phyloP scores from a whole-genome alignment of 2,329 filamentous ascomycete genomes.

The Stagonosporopsis rhizophila region DNA sequence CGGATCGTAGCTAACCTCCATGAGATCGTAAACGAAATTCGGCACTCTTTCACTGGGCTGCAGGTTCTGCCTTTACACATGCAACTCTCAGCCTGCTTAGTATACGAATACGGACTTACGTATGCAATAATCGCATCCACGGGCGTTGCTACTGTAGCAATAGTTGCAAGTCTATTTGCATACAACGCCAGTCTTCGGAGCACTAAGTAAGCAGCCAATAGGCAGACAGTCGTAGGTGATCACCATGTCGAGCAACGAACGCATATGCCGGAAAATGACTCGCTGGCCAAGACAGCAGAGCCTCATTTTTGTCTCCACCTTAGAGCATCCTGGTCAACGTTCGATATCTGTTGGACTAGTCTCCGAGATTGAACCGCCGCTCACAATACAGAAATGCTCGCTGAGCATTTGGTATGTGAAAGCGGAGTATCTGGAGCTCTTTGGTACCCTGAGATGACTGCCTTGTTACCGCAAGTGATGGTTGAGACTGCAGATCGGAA shows the following conservation, averaged over 20 bases:
- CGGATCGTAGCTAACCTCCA: not conserved
- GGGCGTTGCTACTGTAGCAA: slow-evolving; percentile 58
- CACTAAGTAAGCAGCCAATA: slow-evolving; percentile 13
- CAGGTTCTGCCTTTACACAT: slow-evolving; percentile 63
- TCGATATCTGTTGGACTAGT: not conserved
- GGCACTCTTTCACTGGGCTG: slow-evolving; percentile 66
- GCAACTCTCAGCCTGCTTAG: slow-evolving; percentile 62
- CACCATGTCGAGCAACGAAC: too few species aligned
- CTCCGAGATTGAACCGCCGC: not conserved
- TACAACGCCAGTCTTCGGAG: slow-evolving; percentile 23
- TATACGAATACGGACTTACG: slow-evolving; percentile 66
- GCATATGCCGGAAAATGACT: not conserved
- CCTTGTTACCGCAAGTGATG: not conserved
- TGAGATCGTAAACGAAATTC: slow-evolving; percentile 67
- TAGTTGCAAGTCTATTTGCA: slow-evolving; percentile 56
- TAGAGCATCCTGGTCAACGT: not conserved
- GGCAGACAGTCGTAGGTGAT: too few species aligned
- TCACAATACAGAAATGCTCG: not conserved
- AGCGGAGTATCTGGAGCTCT: not conserved
- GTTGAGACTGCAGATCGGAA: not conserved
- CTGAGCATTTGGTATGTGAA: not conserved
- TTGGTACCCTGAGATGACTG: not conserved
- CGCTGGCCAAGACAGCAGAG: slow-evolving; percentile 1
- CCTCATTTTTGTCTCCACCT: slow-evolving; percentile 3
- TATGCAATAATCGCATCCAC: slow-evolving; percentile 65